Evolutionary conservation across 768 basidiomycete genomes (phyloP).

Genomic region (Kockovaella imperatae): DNA sequence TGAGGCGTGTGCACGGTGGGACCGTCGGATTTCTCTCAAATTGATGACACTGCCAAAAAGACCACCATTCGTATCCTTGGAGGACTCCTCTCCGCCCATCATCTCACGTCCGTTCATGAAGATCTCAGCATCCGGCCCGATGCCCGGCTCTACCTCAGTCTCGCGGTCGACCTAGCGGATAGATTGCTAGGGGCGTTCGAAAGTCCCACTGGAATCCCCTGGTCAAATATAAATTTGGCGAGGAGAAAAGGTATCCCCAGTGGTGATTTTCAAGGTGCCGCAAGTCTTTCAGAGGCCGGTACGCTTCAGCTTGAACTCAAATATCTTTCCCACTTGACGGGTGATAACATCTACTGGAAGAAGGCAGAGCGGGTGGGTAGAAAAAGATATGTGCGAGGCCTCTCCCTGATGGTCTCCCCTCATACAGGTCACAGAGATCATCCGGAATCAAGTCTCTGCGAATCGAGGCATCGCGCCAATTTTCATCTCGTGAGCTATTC

Average conservation of each 20-base stretch:
- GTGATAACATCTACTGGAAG: conserved; percentile 70
- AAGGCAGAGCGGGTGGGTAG: conserved; percentile 58
- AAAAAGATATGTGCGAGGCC: too few species aligned
- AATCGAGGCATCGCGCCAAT: conserved; percentile 74
- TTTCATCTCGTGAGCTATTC: conserved; percentile 63
- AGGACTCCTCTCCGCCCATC: conserved; percentile 77
- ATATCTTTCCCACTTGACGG: conserved; percentile 73
- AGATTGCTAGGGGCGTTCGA: conserved; percentile 78
- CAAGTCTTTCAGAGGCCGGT: conserved; percentile 77
- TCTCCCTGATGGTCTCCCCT: neutral
- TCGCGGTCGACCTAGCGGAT: conserved; percentile 74
- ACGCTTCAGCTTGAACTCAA: conserved; percentile 85
- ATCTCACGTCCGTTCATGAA: conserved; percentile 54
- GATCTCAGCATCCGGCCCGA: conserved; percentile 34
- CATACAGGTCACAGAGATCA: conserved; percentile 58
- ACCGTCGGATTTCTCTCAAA: neutral
- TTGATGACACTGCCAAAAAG: conserved; percentile 45
- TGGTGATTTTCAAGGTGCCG: conserved; percentile 54
- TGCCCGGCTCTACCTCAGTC: conserved; percentile 63
- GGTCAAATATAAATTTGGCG: conserved; percentile 69
- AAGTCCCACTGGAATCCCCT: conserved; percentile 70
- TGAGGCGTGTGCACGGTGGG: too few species aligned
- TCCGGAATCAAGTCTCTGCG: conserved; percentile 57
- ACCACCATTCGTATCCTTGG: conserved; percentile 89
- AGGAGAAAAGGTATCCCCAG: conserved; percentile 57